A percentile compares a stretch with the other conserved stretches of the same genome.
phyloP scores from a whole-genome alignment of 192 early-diverging fungal species.

The Diversispora epigaea region DNA sequence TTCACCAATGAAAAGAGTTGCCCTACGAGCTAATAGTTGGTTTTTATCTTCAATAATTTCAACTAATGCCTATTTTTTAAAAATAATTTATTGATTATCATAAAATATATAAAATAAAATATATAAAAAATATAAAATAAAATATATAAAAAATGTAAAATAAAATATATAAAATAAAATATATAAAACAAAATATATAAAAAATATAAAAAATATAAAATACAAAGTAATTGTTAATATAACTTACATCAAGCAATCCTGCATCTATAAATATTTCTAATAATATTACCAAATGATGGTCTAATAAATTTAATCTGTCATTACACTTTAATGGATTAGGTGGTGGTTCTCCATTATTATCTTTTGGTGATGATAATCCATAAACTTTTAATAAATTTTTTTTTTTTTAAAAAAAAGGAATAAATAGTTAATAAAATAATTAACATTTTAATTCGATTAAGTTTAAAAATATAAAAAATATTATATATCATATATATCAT shows the following conservation, averaged over 20 bases:
- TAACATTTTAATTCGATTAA: no score
- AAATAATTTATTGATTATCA: no score
- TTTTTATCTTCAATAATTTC: constrained; percentile 65
- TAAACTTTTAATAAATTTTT: constrained; percentile 1
- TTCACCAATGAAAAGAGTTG: constrained; percentile 73
- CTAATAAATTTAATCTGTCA: constrained; percentile 60
- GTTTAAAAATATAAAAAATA: no score
- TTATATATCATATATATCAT: no score
- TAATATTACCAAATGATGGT: constrained; percentile 69
- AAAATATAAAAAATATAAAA: no score
- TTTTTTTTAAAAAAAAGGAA: no score
- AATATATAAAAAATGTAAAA: no score
- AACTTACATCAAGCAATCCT: constrained; percentile 56
- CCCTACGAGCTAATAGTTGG: constrained; percentile 58
- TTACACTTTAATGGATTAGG: constrained; percentile 27
- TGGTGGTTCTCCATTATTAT: constrained; percentile 32
- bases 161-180: neutral
- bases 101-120: no score
- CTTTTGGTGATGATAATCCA: constrained; percentile 39
- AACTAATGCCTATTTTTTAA: constrained; percentile 57
- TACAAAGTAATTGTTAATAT: constrained; percentile 20
- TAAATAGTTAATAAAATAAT: no score
- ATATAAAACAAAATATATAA: neutral
- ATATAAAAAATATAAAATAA: no score
- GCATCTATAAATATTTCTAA: constrained; percentile 76